Conservation (phyloP, 257 asterid species). For the Ilex asprella region DNA sequence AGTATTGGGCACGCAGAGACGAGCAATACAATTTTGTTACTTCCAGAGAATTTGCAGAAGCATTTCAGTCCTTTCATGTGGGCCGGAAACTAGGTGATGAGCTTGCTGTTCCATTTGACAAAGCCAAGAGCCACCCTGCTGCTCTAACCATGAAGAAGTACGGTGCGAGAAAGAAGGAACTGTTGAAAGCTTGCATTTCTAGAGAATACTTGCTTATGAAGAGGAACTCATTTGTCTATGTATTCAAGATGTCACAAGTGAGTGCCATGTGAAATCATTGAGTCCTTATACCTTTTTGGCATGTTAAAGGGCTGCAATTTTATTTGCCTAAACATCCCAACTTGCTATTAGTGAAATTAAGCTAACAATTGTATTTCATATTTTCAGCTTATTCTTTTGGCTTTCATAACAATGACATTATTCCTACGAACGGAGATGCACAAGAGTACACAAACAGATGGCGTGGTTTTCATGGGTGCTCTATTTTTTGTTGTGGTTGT, state of each 20-base stretch:
- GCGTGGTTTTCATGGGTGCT: conserved; percentile 66
- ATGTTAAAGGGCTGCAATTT: background rate
- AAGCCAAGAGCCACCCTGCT: conserved; percentile 59
- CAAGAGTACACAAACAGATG: conserved; percentile 38
- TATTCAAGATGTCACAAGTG: conserved; percentile 67
- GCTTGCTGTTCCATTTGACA: conserved; percentile 60
- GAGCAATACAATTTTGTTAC: conserved; percentile 50
- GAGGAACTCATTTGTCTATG: conserved; percentile 68
- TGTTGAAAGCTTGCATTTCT: conserved; percentile 58
- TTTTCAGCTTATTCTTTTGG: conserved; percentile 52
- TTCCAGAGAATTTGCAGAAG: conserved; percentile 58
- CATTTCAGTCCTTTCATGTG: conserved; percentile 58
- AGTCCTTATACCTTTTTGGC: background rate
- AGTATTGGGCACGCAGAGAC: conserved; percentile 59
- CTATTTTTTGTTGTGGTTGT: conserved; percentile 46
- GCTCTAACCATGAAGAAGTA: conserved; percentile 53
- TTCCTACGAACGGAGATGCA: conserved; percentile 52
- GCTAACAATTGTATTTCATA: background rate
- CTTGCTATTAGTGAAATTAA: background rate
- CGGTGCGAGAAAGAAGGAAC: conserved; percentile 67
- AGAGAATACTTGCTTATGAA: conserved; percentile 65
- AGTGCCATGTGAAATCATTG: conserved; percentile 8
- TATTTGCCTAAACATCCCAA: too few relatives aligned
- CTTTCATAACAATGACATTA: conserved; percentile 54
- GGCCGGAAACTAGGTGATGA: conserved; percentile 61